Evolutionary conservation across 2,329 filamentous ascomycete genomes (phyloP).

Genomic region (Phialophora macrospora): DNA sequence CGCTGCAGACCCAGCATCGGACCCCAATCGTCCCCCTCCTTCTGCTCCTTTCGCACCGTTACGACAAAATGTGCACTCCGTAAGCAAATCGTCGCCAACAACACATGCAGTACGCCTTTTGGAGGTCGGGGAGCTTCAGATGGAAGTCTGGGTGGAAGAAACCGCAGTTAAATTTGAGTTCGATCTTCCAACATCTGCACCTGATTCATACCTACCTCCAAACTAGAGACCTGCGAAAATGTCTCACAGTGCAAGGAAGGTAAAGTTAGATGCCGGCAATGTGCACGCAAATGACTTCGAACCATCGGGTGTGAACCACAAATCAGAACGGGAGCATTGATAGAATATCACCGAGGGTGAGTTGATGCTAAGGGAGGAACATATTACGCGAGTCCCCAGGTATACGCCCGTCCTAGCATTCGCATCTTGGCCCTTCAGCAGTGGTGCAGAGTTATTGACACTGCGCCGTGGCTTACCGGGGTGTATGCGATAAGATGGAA

Average conservation of each 20-base stretch:
- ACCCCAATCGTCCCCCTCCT: conserved; percentile 21
- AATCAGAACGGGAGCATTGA: conserved; percentile 31
- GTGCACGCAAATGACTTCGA: conserved; percentile 34
- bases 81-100: conserved; percentile 49
- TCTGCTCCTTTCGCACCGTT: neutral
- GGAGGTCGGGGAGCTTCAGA: conserved; percentile 67
- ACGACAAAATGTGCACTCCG: neutral
- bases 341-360: conserved; percentile 27
- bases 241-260: conserved; percentile 35
- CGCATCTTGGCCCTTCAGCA: neutral
- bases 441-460: neutral
- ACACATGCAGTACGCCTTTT: conserved; percentile 67
- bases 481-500: neutral
- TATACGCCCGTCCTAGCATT: neutral
- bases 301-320: conserved; percentile 34
- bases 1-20: conserved; percentile 59
- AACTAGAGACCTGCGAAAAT: conserved; percentile 26
- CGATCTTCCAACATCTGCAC: neutral
- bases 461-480: neutral
- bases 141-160: conserved; percentile 74
- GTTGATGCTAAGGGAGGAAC: neutral
- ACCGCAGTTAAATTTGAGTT: conserved; percentile 57
- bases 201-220: conserved; percentile 16
- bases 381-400: neutral
- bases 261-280: conserved; percentile 31